Percentiles rank a stretch among this genome's conserved stretches.
phyloP scores from a whole-genome alignment of 176 grass and related monocot genomes.

The Sorghum bicolor region Sorghum_bicolor_NCBIv3 NC_012877.2:53849001-53849500 shows the following conservation, averaged over 20 bases:
- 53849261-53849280: constrained; percentile 35
- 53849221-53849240: background rate
- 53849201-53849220: background rate
- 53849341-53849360: background rate
- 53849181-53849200: background rate
- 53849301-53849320: constrained; percentile 37
- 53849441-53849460: constrained; percentile 16
- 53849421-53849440: background rate
- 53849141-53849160: background rate
- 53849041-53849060: background rate
- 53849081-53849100: background rate
- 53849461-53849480: constrained; percentile 6
- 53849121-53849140: background rate
- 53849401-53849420: background rate
- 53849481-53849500: background rate
- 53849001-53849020: constrained; percentile 34
- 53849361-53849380: background rate
- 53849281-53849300: constrained; percentile 46
- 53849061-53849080: background rate
- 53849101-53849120: background rate
- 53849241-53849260: background rate
- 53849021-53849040: background rate
- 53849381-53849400: no score
- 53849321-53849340: constrained; percentile 20
- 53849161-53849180: background rate